A percentile compares a stretch with the other conserved stretches of the same genome.
These are phyloP conservation scores for Coffea canephora DNA, from an alignment of 257 asterid genomes.

Conservation along the genomic window DNA sequence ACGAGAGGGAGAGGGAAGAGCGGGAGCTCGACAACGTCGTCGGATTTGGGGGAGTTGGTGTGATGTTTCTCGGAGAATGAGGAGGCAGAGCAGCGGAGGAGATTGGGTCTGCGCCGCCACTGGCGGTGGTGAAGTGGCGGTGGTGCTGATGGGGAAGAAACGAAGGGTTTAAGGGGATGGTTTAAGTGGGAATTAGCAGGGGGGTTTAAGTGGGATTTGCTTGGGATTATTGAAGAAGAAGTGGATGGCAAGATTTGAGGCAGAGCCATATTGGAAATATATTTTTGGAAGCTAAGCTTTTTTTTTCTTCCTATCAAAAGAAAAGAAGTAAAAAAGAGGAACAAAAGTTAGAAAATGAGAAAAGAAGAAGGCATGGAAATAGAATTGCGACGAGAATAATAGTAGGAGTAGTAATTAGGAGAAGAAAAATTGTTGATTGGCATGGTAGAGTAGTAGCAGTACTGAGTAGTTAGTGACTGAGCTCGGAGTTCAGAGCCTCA, in stretches of 20 bases:
- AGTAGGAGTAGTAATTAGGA: neutral
- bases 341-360: neutral
- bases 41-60: constrained; percentile 54
- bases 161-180: constrained; percentile 28
- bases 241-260: constrained; percentile 73
- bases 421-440: neutral
- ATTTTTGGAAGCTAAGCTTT: neutral
- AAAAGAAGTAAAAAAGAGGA: neutral
- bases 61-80: constrained; percentile 82
- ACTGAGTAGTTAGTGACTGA: neutral
- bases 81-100: constrained; percentile 77
- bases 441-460: neutral
- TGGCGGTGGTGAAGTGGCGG: constrained; percentile 30
- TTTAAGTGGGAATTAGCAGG: constrained; percentile 21
- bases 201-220: constrained; percentile 48
- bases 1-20: constrained; percentile 91
- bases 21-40: constrained; percentile 88
- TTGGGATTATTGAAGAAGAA: constrained; percentile 41
- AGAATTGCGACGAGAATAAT: neutral
- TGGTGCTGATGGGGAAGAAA: constrained; percentile 24
- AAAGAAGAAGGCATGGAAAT: neutral
- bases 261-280: constrained; percentile 52
- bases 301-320: constrained; percentile 2
- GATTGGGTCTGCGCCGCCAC: constrained; percentile 39
- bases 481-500: neutral